phyloP scores from a whole-genome alignment of 2,329 filamentous ascomycete genomes.

The Colletotrichum echinochloae region DNA sequence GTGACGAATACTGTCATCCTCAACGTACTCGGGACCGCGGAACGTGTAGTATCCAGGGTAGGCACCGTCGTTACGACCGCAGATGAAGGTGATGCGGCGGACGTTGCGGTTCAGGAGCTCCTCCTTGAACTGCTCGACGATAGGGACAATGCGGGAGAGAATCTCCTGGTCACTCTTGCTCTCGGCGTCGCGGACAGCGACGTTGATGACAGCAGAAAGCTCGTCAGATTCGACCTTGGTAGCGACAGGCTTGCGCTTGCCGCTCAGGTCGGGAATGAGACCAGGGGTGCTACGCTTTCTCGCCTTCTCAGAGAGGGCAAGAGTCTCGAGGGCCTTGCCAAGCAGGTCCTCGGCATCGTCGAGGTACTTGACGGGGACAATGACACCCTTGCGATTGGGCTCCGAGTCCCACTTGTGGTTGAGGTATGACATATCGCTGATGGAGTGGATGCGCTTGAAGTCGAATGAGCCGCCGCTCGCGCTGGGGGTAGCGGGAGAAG shows the following conservation, averaged over 20 bases:
- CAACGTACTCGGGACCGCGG: constrained; percentile 88
- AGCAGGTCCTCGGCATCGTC: constrained; percentile 94
- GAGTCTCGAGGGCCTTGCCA: constrained; percentile 83
- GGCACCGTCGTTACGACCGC: constrained; percentile 91
- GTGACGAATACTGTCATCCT: constrained; percentile 97
- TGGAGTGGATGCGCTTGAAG: constrained; percentile 90
- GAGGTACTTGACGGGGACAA: constrained; percentile 91
- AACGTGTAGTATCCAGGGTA: constrained; percentile 99
- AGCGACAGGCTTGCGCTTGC: constrained; percentile 74
- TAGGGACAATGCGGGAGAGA: constrained; percentile 77
- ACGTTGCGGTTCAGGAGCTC: constrained; percentile 86
- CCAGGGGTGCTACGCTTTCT: constrained; percentile 67
- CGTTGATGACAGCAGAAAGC: constrained; percentile 90
- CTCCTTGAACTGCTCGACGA: constrained; percentile 84
- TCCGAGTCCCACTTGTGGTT: constrained; percentile 79
- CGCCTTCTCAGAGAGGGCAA: constrained; percentile 71
- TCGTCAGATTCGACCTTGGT: constrained; percentile 76
- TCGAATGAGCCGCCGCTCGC: constrained; percentile 65
- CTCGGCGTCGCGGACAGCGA: constrained; percentile 91
- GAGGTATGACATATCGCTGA: constrained; percentile 96
- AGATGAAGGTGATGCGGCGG: constrained; percentile 95
- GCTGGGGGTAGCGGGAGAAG: constrained; percentile 82
- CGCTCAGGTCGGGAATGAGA: constrained; percentile 78
- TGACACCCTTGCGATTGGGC: constrained; percentile 89
- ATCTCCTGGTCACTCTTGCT: constrained; percentile 84